phyloP scores from a whole-genome alignment of 805 yeast genomes.

The Ogataea sp. region DNA sequence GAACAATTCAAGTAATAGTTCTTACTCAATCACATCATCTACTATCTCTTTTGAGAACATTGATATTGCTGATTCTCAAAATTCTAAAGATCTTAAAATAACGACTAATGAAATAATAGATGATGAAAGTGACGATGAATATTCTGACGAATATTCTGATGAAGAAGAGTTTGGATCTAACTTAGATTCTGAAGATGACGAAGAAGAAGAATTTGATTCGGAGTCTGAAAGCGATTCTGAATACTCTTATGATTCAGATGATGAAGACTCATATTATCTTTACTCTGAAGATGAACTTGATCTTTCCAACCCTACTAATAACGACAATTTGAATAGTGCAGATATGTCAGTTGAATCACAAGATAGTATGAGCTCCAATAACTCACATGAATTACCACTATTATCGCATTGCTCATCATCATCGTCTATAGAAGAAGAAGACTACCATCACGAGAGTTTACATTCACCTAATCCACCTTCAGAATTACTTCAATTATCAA shows the following conservation, averaged over 20 bases:
- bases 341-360: not conserved
- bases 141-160: slow-evolving; percentile 10
- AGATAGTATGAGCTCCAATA: not conserved
- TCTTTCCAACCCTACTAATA: not conserved
- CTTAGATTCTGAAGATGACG: slow-evolving; percentile 20
- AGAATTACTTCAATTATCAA: not conserved
- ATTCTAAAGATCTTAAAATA: not conserved
- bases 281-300: slow-evolving; percentile 7
- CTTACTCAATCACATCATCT: not conserved
- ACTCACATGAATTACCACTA: slow-evolving; percentile 18
- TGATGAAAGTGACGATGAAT: slow-evolving; percentile 19
- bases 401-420: slow-evolving; percentile 20
- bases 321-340: not conserved
- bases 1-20: slow-evolving; percentile 1
- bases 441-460: too few species aligned
- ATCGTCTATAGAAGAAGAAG: slow-evolving; percentile 18
- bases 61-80: not conserved
- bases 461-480: not conserved
- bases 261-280: slow-evolving; percentile 4
- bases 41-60: slow-evolving; percentile 5
- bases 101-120: slow-evolving; percentile 27
- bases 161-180: slow-evolving; percentile 17
- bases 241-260: slow-evolving; percentile 9
- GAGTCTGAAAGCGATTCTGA: slow-evolving; percentile 12
- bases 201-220: slow-evolving; percentile 5